phyloP scores from a whole-genome alignment of 2,329 filamentous ascomycete species.

The Aspergillus calidoustus region DNA sequence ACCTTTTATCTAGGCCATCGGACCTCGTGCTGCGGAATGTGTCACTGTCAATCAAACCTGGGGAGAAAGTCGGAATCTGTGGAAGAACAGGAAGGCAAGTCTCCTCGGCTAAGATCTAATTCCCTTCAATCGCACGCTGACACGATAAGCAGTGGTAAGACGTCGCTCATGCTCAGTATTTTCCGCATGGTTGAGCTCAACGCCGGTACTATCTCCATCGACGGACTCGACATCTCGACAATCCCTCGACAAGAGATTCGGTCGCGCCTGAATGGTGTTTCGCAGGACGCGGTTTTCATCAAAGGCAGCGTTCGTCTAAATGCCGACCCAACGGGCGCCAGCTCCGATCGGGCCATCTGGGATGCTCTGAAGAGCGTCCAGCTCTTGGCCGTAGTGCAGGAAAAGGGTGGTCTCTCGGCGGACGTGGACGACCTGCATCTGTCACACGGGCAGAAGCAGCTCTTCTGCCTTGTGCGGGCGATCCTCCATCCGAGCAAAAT shows the following conservation, averaged over 20 bases:
- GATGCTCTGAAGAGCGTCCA: constrained; percentile 44
- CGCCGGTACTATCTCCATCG: constrained; percentile 5
- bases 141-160: constrained; percentile 7
- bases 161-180: constrained; percentile 4
- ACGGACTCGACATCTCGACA: constrained; percentile 6
- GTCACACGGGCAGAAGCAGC: constrained; percentile 65
- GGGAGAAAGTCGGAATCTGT: constrained; percentile 41
- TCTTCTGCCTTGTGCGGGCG: constrained; percentile 66
- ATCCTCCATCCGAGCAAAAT: constrained; percentile 55
- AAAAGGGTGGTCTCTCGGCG: constrained; percentile 45
- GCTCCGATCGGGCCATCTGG: constrained; percentile 40
- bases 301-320: constrained; percentile 46
- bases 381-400: constrained; percentile 40
- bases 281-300: constrained; percentile 51
- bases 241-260: constrained; percentile 41
- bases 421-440: constrained; percentile 56
- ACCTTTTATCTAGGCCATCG: background rate
- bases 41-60: constrained; percentile 29
- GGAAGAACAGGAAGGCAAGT: constrained; percentile 29
- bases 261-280: constrained; percentile 46
- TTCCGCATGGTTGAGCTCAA: constrained; percentile 7
- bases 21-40: constrained; percentile 32
- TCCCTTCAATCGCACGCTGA: background rate
- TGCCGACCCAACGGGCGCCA: constrained; percentile 41
- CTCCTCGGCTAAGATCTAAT: background rate